Conservation (phyloP, 768 basidiomycete species). For the Agaricus blazei region DNA sequence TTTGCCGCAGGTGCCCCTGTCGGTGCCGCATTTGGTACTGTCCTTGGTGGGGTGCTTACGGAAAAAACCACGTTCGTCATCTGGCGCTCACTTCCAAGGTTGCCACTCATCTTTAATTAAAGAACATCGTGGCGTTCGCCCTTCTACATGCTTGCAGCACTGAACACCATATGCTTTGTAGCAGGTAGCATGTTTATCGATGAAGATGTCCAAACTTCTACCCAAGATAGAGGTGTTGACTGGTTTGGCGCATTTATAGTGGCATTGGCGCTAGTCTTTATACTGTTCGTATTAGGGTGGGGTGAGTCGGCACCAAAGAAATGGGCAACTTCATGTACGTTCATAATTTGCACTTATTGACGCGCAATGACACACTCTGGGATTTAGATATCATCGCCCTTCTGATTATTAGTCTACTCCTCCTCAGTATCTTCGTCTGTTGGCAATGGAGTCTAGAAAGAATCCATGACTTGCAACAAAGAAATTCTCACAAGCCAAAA, state of each 20-base stretch:
- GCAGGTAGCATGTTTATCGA: slow-evolving; percentile 58
- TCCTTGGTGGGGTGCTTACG: slow-evolving; percentile 69
- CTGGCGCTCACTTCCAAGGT: neutral
- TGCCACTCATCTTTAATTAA: neutral
- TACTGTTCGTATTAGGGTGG: slow-evolving; percentile 71
- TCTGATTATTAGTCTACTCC: slow-evolving; percentile 53
- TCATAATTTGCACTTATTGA: neutral
- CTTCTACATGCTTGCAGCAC: slow-evolving; percentile 52
- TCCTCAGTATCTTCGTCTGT: slow-evolving; percentile 50
- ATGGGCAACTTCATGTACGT: slow-evolving; percentile 48
- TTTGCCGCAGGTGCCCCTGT: slow-evolving; percentile 85
- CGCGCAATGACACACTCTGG: neutral
- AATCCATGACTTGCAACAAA: slow-evolving; percentile 19
- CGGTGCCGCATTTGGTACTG: slow-evolving; percentile 69
- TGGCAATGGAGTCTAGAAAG: slow-evolving; percentile 66
- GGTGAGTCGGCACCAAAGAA: slow-evolving; percentile 53
- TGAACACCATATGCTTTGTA: slow-evolving; percentile 49
- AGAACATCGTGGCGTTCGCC: slow-evolving; percentile 63
- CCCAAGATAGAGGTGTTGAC: slow-evolving; percentile 51
- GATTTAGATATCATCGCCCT: slow-evolving; percentile 62
- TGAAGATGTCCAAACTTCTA: slow-evolving; percentile 40
- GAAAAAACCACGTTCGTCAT: slow-evolving; percentile 38
- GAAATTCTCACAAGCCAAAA: too few species aligned
- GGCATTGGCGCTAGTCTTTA: slow-evolving; percentile 62
- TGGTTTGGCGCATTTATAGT: slow-evolving; percentile 69